Conservation (phyloP, 257 asterid genomes). For the Przewalskia tangutica region DNA sequence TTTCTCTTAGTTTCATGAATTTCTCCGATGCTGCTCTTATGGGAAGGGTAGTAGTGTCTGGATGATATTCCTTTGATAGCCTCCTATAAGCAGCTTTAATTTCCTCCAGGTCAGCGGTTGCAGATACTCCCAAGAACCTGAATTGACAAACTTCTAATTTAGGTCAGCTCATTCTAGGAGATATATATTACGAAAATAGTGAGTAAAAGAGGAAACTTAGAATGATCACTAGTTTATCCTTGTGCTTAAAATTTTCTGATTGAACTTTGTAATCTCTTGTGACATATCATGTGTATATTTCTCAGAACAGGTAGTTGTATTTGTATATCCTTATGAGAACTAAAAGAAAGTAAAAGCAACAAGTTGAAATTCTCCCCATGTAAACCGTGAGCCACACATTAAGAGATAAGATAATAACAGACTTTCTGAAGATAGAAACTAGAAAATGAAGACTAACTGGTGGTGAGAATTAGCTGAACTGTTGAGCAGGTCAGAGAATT, state of each 20-base stretch:
- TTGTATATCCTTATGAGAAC: background rate
- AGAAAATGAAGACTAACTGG: slow-evolving; percentile 41
- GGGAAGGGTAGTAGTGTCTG: slow-evolving; percentile 95
- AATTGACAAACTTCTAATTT: background rate
- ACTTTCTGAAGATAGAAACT: background rate
- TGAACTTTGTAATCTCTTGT: background rate
- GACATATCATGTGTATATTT: background rate
- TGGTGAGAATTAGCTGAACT: slow-evolving; percentile 76
- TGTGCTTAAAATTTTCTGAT: background rate
- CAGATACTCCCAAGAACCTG: slow-evolving; percentile 76
- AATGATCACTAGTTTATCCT: background rate
- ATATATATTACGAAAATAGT: no score
- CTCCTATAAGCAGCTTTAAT: slow-evolving; percentile 78
- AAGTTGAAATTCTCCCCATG: background rate
- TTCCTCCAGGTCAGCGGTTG: slow-evolving; percentile 69
- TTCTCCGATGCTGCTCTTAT: slow-evolving; percentile 69
- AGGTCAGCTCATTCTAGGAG: no score
- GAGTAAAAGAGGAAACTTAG: background rate
- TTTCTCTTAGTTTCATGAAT: slow-evolving; percentile 62
- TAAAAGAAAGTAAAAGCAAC: background rate
- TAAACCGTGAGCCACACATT: background rate
- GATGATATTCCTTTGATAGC: slow-evolving; percentile 78
- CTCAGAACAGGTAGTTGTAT: background rate
- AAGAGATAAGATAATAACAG: background rate
- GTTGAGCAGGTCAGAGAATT: slow-evolving; percentile 64